These are phyloP conservation scores for Exophiala calicioides DNA, from an alignment of 2,329 filamentous ascomycete species.

Conservation along the genomic window DNA sequence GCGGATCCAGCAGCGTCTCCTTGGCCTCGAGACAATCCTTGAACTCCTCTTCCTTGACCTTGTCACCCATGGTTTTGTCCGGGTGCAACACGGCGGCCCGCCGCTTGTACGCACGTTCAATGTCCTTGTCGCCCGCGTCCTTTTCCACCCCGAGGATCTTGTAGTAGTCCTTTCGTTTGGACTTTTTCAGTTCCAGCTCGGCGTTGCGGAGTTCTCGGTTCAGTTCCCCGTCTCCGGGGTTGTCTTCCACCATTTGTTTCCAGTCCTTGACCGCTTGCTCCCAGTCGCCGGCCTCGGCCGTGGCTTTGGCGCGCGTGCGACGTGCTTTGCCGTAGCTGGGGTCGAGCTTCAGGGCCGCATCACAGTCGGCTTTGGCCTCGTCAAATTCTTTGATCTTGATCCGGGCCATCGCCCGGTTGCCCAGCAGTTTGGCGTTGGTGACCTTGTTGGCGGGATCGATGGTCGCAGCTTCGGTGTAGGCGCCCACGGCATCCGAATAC, in stretches of 20 bases:
- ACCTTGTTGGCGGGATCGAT: constrained; percentile 87
- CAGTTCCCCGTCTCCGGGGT: constrained; percentile 78
- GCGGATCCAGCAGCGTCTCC: constrained; percentile 88
- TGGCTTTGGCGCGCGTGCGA: constrained; percentile 89
- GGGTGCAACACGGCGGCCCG: constrained; percentile 92
- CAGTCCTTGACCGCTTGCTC: constrained; percentile 86
- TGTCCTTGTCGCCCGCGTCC: constrained; percentile 76
- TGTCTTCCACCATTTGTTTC: constrained; percentile 80
- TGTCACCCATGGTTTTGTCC: constrained; percentile 92
- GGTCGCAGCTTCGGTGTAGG: constrained; percentile 79
- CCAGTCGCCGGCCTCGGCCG: constrained; percentile 84
- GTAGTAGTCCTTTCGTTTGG: constrained; percentile 96
- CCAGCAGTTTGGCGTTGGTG: constrained; percentile 90
- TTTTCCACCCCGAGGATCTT: constrained; percentile 91
- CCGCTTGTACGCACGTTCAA: constrained; percentile 97
- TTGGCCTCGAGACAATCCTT: constrained; percentile 98
- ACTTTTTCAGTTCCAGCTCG: constrained; percentile 96
- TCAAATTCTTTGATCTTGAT: constrained; percentile 79
- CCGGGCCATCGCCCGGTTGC: constrained; percentile 86
- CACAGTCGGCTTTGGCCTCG: constrained; percentile 80
- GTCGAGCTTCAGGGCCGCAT: constrained; percentile 78
- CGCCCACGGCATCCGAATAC: constrained; percentile 77
- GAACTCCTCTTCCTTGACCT: constrained; percentile 83
- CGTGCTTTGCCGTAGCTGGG: constrained; percentile 84
- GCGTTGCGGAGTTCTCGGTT: constrained; percentile 83